Evolutionary conservation across 495 filamentous ascomycete species (phyloP), one percentile per base, ranked within the genome.

Genomic region (Pyronema domesticum): DNA sequence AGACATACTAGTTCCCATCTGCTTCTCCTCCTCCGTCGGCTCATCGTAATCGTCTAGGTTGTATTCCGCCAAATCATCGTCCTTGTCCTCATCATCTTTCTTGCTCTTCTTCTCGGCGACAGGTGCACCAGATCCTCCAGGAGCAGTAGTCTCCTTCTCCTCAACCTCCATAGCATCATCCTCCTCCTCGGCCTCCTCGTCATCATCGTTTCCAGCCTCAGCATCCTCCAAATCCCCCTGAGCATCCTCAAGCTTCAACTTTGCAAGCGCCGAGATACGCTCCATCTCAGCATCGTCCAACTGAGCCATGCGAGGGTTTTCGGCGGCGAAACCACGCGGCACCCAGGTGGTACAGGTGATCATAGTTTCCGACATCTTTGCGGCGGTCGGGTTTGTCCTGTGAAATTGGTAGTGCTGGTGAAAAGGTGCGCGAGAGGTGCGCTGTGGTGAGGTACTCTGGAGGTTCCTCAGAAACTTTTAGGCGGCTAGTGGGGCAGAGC

Each of bases 261-360:
- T 82, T 37, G 93, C 91, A 58, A 96, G 76, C 64, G 78, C 76
- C 18, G 88, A 83, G 69, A 99, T 96, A 59, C 91, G 80, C 58
- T 81, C 75, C 68, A 89, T 91, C 65, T 99, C 91, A 55, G 81
- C 80, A 69, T 99, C 91, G 66, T 94, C 81, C 59, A 96, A 86
- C 35, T 83, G 80, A 67, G 91, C 91, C 69, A 86, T 91, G 4
- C 75, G 80, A 1, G 91, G 91, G 61, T 94, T 94, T 56, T 83
- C 81, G 48, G 91, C 89, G 35, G 93, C 86, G 69, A 88, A 86
- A 43, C 93, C 93, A 14, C 89, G 83, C 55, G 86, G 87, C 61
- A 96, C 89, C 91, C 91, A 99, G 4, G 82, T 68, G 0, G 88
- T 85, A 37, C 86, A 84, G 17, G 93, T 96, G 54, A 99, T 94